phyloP scores from a whole-genome alignment of 805 yeast genomes.

The Naumovozyma baii region DNA sequence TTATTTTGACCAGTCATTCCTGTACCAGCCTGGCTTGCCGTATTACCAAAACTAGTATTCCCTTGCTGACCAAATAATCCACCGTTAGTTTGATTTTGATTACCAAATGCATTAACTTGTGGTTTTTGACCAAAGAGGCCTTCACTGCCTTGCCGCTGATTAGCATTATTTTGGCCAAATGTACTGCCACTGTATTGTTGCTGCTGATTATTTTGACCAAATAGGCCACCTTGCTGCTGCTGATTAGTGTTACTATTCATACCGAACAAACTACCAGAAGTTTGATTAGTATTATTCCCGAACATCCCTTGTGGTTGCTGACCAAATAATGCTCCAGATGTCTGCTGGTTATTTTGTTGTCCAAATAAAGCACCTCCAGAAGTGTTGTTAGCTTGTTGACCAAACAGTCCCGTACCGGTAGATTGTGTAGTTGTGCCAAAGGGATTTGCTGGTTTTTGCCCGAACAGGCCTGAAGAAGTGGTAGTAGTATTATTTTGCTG shows the following conservation, averaged over 20 bases:
- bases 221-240: background rate
- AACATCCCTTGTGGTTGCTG: slow-evolving; percentile 1
- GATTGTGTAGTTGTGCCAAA: slow-evolving; percentile 5
- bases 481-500: slow-evolving; percentile 7
- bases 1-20: slow-evolving; percentile 26
- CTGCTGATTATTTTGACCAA: slow-evolving; percentile 2
- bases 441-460: slow-evolving; percentile 9
- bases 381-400: slow-evolving; percentile 7
- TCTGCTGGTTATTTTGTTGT: slow-evolving; percentile 20
- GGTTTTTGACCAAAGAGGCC: slow-evolving; percentile 30
- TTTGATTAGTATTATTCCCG: background rate
- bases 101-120: slow-evolving; percentile 2
- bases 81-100: slow-evolving; percentile 30
- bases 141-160: background rate
- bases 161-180: slow-evolving; percentile 1
- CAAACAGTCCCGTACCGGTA: slow-evolving; percentile 7
- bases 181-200: slow-evolving; percentile 3
- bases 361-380: slow-evolving; percentile 12
- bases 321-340: slow-evolving; percentile 32
- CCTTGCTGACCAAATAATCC: slow-evolving; percentile 25
- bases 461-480: slow-evolving; percentile 23
- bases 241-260: slow-evolving; percentile 11
- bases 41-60: slow-evolving; percentile 25
- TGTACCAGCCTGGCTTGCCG: slow-evolving; percentile 21
- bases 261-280: slow-evolving; percentile 26